Evolutionary conservation across 352 stramenopile species (phyloP).

Genomic region (Elongisporangium prolatum): DNA sequence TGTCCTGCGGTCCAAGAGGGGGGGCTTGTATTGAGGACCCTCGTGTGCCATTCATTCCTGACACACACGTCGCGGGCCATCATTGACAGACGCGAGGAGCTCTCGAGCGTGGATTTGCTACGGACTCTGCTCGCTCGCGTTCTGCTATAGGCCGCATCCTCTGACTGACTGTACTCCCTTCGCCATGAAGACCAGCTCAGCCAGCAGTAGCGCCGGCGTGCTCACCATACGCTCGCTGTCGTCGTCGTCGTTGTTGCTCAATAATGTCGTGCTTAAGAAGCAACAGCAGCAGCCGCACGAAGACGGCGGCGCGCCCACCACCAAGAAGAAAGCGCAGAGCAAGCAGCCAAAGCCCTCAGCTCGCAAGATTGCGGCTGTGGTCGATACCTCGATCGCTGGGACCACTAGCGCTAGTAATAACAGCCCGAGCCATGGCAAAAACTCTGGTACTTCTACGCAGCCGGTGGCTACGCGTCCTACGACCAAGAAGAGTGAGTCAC

Average conservation of each 20-base stretch:
- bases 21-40: not conserved
- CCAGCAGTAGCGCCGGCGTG: not conserved
- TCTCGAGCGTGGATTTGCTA: not conserved
- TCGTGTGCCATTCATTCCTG: not conserved
- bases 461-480: not conserved
- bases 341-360: not conserved
- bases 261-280: not conserved
- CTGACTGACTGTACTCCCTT: not conserved
- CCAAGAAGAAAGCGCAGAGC: not conserved
- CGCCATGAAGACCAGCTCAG: not conserved
- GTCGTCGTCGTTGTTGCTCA: not conserved
- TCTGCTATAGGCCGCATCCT: not conserved
- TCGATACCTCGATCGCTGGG: not conserved
- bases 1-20: not conserved
- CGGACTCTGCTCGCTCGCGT: not conserved
- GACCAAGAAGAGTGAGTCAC: conserved; percentile 7
- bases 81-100: not conserved
- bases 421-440: not conserved
- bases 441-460: not conserved
- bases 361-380: not conserved
- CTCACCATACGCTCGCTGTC: not conserved
- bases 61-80: not conserved
- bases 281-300: not conserved
- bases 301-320: not conserved
- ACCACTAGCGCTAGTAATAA: not conserved